Percentiles rank a stretch among this genome's conserved stretches.
Conservation (phyloP, 108 stramenopile species). For the Schizochytrium sp. region DNA sequence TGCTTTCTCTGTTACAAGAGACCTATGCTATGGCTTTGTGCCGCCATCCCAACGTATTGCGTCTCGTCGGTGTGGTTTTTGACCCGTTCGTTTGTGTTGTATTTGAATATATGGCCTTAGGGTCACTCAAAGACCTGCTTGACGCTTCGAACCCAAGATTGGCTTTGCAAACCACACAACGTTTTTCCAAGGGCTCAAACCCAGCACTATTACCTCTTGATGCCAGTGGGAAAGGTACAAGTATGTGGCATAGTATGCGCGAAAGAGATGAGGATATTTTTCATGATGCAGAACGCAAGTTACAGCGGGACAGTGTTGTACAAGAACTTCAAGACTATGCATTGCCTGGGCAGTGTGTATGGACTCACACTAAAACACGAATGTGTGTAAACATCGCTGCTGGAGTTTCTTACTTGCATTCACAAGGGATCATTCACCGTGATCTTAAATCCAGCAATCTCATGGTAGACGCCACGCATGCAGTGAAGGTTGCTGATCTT, state of each 20-base stretch:
- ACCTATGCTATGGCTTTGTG: conserved; percentile 41
- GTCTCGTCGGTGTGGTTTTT: conserved; percentile 28
- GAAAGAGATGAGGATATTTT: conserved; percentile 23
- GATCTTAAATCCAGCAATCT: conserved; percentile 96
- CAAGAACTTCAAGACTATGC: conserved; percentile 43
- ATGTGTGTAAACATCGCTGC: conserved; percentile 59
- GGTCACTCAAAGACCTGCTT: conserved; percentile 25
- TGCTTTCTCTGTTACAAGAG: conserved; percentile 35
- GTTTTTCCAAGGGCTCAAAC: background rate
- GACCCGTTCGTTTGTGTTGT: conserved; percentile 59
- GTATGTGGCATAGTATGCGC: background rate
- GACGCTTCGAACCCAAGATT: conserved; percentile 7
- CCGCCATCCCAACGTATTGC: conserved; percentile 57
- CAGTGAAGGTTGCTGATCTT: conserved; percentile 97
- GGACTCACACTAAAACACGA: conserved; percentile 58
- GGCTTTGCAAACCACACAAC: background rate
- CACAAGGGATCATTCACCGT: conserved; percentile 94
- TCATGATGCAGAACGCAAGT: conserved; percentile 29
- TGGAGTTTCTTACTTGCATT: conserved; percentile 87
- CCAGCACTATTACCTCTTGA: background rate
- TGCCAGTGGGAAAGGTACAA: too few species aligned
- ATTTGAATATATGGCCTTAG: conserved; percentile 55
- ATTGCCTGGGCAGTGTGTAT: conserved; percentile 2
- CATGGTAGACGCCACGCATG: conserved; percentile 96
- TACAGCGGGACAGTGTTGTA: conserved; percentile 33